These are phyloP conservation scores for Trypanosoma grayi DNA, from an alignment of 208 protist genomes.

Conservation along the genomic window DNA sequence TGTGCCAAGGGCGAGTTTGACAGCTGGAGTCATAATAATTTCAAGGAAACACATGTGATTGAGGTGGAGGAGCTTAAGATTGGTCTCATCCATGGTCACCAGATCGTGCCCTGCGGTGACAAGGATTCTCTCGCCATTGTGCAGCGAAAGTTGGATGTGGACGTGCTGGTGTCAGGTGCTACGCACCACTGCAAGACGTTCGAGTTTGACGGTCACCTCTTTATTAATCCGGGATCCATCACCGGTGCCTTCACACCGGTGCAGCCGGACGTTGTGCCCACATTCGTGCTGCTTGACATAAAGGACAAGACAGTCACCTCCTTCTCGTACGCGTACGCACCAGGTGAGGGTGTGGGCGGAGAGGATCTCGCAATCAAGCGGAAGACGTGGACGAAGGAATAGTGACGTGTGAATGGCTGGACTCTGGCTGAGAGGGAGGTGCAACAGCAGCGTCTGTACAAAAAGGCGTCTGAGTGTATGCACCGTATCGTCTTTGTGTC, in stretches of 20 bases:
- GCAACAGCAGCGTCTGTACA: too few species aligned
- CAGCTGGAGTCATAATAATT: conserved; percentile 32
- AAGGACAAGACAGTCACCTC: conserved; percentile 75
- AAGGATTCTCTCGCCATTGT: conserved; percentile 91
- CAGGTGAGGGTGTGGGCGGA: conserved; percentile 9
- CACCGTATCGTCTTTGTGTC: too few species aligned
- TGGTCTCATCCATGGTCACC: conserved; percentile 97
- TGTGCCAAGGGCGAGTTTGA: conserved; percentile 98
- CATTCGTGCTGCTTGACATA: conserved; percentile 97
- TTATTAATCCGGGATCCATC: conserved; percentile 99
- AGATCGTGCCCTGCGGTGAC: conserved; percentile 96
- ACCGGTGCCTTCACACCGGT: conserved; percentile 93
- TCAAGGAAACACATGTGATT: conserved; percentile 93
- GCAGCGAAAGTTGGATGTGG: conserved; percentile 97
- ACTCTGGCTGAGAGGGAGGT: not conserved
- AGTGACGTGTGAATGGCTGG: not conserved
- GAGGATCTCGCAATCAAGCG: conserved; percentile 61
- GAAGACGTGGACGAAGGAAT: conserved; percentile 60
- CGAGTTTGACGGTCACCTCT: conserved; percentile 95
- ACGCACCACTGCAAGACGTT: conserved; percentile 92
- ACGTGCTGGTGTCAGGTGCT: conserved; percentile 97
- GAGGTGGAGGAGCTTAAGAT: conserved; percentile 96
- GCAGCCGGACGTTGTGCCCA: conserved; percentile 78
- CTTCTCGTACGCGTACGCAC: conserved; percentile 71
- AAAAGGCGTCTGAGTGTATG: too few species aligned